These are phyloP conservation scores for Pythium aristosporum DNA, from an alignment of 352 stramenopile species.

Conservation along the genomic window DNA sequence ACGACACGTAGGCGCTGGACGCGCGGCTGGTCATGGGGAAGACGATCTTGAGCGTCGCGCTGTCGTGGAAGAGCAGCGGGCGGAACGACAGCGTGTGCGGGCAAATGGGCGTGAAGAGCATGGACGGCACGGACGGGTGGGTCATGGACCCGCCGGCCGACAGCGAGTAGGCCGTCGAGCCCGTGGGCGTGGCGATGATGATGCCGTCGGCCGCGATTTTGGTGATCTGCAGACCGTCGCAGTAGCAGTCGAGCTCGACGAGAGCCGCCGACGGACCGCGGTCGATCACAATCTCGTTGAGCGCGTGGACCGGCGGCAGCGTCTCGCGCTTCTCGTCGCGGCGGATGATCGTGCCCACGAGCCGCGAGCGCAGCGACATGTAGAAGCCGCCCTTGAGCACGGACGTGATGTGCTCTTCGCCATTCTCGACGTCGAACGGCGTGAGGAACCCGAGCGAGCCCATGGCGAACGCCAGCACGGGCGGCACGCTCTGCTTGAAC, in stretches of 20 bases:
- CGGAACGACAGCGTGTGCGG: conserved; percentile 96
- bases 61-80: conserved; percentile 91
- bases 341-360: conserved; percentile 73
- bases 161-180: conserved; percentile 98
- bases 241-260: conserved; percentile 97
- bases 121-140: conserved; percentile 96
- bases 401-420: conserved; percentile 63
- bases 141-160: conserved; percentile 97
- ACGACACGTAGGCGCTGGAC: conserved; percentile 82
- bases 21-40: conserved; percentile 79
- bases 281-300: conserved; percentile 99
- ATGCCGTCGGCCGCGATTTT: conserved; percentile 96
- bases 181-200: conserved; percentile 98
- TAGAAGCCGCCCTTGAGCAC: conserved; percentile 84
- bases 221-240: conserved; percentile 94
- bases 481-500: conserved; percentile 91
- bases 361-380: conserved; percentile 75
- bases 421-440: conserved; percentile 84
- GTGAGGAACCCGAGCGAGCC: conserved; percentile 97
- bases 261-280: conserved; percentile 88
- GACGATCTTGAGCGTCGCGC: conserved; percentile 87
- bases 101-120: conserved; percentile 98
- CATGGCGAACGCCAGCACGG: conserved; percentile 94
- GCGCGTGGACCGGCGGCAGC: conserved; percentile 83
- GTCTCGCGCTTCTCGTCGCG: conserved; percentile 51